These are phyloP conservation scores for Phytophthora citricola DNA, from an alignment of 352 stramenopile species.

Conservation along the genomic window DNA sequence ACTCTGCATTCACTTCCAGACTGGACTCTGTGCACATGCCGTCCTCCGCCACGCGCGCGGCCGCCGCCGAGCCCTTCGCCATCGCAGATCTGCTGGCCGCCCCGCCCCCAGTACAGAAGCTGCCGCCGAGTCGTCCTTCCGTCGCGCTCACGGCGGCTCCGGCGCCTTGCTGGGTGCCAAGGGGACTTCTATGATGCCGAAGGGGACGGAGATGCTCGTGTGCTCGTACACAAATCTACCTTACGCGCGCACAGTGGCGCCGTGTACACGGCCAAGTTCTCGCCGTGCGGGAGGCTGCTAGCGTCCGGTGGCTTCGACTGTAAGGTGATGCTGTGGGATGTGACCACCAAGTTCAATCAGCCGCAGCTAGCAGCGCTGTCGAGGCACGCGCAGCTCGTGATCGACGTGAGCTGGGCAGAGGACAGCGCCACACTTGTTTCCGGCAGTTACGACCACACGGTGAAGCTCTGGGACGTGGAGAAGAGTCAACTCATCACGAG, in stretches of 20 bases:
- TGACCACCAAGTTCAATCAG: slow-evolving; percentile 91
- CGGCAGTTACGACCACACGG: slow-evolving; percentile 87
- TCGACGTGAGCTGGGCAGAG: slow-evolving; percentile 86
- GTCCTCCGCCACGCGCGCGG: slow-evolving; percentile 32
- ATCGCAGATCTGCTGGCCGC: slow-evolving; percentile 72
- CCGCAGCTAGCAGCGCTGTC: slow-evolving; percentile 80
- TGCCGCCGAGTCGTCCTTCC: slow-evolving; percentile 42
- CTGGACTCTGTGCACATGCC: slow-evolving; percentile 68
- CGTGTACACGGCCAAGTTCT: slow-evolving; percentile 91
- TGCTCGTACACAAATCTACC: slow-evolving; percentile 86
- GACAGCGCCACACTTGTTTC: slow-evolving; percentile 79
- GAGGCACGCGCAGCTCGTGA: slow-evolving; percentile 84
- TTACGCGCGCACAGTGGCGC: slow-evolving; percentile 76
- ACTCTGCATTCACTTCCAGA: slow-evolving; percentile 39
- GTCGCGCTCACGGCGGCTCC: slow-evolving; percentile 42
- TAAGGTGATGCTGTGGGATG: slow-evolving; percentile 87
- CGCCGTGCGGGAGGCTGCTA: slow-evolving; percentile 79
- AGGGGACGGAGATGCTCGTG: slow-evolving; percentile 62
- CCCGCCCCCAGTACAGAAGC: slow-evolving; percentile 40
- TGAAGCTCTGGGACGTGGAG: slow-evolving; percentile 90
- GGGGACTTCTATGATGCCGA: slow-evolving; percentile 61
- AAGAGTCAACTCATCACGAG: slow-evolving; percentile 72
- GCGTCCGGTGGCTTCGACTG: slow-evolving; percentile 83
- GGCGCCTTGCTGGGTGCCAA: slow-evolving; percentile 53
- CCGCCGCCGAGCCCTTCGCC: slow-evolving; percentile 66